Base-by-base conservation (phyloP, 2,329 filamentous ascomycete species). In the Curvularia verruculosa region DNA sequence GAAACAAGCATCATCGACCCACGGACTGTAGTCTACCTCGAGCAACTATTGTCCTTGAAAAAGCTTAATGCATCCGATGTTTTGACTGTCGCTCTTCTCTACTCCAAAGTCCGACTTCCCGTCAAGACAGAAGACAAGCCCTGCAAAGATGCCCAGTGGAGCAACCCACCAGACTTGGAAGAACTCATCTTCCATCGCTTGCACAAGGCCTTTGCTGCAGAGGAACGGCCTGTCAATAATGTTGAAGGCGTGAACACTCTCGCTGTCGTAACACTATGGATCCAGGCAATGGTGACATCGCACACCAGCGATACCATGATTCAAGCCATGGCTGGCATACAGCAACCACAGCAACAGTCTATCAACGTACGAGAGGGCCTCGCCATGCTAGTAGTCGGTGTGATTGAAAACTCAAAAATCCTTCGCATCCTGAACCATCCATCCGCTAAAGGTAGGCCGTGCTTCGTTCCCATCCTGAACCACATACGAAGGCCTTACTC, bases 311-410 rank as follows among this genome's bases (percentile, higher is more conserved):
- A 77, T 39, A 73, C 73, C 10, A 74, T 78, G 68, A 70, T 77
- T 26, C 72, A 78, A 37, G 75, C 74, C 36, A 75, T 78, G 66
- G 58, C 15, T 72, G 79, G 74, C 9, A 73, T 74, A 23, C 69
- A 73, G 80, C 81, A 50, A 80, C 83, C 36, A 77, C 83, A 50
- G 75, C 81, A 36, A 72, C 81, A 87, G 29, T 86, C 89, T 49
- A 83, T 87, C 78, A 85, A 83, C 43, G 80, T 87, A 1, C 82
- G 85, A 19, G 84, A 86, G 44, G 87, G 86, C 0, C 83, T 91
- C 58, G 84, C 87, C 2, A 83, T 87, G 69, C 78, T 91, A 18
- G 75, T 89, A 5, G 76, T 89, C 47, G 82, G 84, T 0, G 78
- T 89, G 10, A 82, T 84, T 52, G 87, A 90, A 60, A 88, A 87